Evolutionary conservation across 257 asterid species (phyloP).

Genomic region (Solanum phureja): DNA sequence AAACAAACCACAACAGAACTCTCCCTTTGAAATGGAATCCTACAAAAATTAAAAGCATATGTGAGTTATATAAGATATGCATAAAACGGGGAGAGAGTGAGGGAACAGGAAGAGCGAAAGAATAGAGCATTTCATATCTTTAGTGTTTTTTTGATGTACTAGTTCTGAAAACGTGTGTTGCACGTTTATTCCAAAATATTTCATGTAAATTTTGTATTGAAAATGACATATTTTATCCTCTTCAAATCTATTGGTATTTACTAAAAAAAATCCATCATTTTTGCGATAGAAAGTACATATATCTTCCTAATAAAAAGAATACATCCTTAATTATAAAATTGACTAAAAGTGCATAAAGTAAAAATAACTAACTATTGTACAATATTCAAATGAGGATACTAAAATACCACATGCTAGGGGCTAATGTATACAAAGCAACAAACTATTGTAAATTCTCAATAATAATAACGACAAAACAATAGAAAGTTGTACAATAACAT

Average conservation of each 20-base stretch:
- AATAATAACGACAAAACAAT: neutral
- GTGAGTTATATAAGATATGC: neutral
- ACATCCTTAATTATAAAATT: neutral
- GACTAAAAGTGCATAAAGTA: neutral
- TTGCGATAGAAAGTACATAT: neutral
- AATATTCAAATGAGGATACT: neutral
- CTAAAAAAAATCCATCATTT: neutral
- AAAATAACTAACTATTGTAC: neutral
- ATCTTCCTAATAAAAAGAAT: neutral
- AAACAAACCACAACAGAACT: constrained; percentile 54
- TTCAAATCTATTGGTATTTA: neutral
- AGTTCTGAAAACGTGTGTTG: neutral
- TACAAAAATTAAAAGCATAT: constrained; percentile 18
- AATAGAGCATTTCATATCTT: neutral
- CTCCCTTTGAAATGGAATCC: constrained; percentile 57
- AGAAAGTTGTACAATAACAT: neutral
- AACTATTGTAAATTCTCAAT: neutral
- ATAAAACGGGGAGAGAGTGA: neutral
- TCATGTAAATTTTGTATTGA: neutral
- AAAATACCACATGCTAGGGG: neutral
- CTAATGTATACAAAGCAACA: neutral
- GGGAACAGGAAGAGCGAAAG: neutral
- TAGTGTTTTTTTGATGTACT: neutral
- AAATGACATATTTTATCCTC: neutral
- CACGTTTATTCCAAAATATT: neutral